Evolutionary conservation across 805 yeast species (phyloP), one percentile per base, ranked within the genome.

Genomic region (Pichia californica): DNA sequence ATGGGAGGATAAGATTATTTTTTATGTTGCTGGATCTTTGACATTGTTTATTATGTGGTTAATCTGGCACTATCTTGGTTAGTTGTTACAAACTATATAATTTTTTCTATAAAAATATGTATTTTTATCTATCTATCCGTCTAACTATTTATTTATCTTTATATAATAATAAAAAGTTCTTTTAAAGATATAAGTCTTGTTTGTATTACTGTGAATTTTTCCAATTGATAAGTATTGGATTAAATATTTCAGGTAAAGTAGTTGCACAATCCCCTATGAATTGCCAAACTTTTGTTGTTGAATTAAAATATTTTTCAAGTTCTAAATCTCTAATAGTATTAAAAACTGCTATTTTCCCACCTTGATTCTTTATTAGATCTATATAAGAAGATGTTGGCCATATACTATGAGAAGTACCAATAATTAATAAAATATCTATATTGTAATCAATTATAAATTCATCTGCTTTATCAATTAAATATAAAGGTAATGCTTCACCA

Each of bases 301-400:
- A 59, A 6, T 56, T 58, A 14, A 62, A 62, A 11, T 67, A n/a
- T n/a, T n/a, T 70, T 31, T 66, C 64, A 0, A 69, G 68, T 11
- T 62, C 66, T 20, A 69, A 69, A 13, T 75, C 80, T 18, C 74
- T 71, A 39, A 79, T 88, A 1, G 81, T 82, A 57, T 88, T 87
- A 64, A 88, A 88, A 0, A 88, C 74, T 1, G 95, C 96, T 16
- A 87, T 82, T 49, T 77, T 78, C 1, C 95, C 95, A 5, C 94
- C 94, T 44, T 77, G 77, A 46, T 69, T 69, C 48, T 67, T 67
- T 2, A 86, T 85, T 49, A 88, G 68, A 48, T 88, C 94, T 20
- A 88, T 89, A 58, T 86, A 88, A 11, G 95, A 86, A 48, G 89
- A 88, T 4, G 95, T 95, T 4, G 97, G 97, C 81, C 94, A 88